phyloP scores from a whole-genome alignment of 2,329 filamentous ascomycete species.

The Exophiala alcalophila region DNA sequence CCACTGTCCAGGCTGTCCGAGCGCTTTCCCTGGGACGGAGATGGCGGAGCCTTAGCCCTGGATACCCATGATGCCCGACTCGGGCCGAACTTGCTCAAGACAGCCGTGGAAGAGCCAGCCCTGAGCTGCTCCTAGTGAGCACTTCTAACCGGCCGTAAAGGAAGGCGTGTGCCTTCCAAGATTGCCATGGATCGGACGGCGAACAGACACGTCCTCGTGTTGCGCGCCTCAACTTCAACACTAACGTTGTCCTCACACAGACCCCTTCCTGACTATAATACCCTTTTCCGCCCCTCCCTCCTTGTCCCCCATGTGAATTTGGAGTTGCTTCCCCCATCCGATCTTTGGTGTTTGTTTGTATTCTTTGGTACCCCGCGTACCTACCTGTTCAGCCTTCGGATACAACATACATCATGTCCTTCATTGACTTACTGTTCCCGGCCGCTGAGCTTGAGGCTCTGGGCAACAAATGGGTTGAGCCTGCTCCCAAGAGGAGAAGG shows the following conservation, averaged over 20 bases:
- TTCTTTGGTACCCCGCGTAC: not conserved
- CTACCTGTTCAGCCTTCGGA: too few species aligned
- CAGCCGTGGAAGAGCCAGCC: too few species aligned
- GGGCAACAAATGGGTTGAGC: slow-evolving; percentile 24
- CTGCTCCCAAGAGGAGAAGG: slow-evolving; percentile 21
- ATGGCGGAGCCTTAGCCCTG: too few species aligned
- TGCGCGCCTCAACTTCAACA: not conserved
- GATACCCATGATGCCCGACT: slow-evolving; percentile 8
- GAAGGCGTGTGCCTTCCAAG: too few species aligned
- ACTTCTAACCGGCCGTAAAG: slow-evolving; percentile 19
- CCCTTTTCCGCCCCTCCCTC: slow-evolving; percentile 18
- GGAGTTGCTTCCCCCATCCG: slow-evolving; percentile 14
- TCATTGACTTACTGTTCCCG: slow-evolving; percentile 22
- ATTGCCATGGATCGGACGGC: too few species aligned
- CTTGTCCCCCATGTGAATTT: slow-evolving; percentile 5
- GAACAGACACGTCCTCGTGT: too few species aligned
- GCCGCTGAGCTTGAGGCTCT: slow-evolving; percentile 24
- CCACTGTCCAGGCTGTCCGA: too few species aligned
- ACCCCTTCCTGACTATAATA: slow-evolving; percentile 21
- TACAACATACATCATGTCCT: slow-evolving; percentile 16
- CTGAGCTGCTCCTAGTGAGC: too few species aligned
- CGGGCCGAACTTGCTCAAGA: slow-evolving; percentile 17
- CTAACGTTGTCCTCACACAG: too few species aligned
- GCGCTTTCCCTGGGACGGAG: too few species aligned
- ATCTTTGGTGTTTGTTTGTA: slow-evolving; percentile 3